Percentiles rank a stretch among this genome's conserved stretches.
Conservation (phyloP, 257 asterid species). For the Leptodermis oblonga region DNA sequence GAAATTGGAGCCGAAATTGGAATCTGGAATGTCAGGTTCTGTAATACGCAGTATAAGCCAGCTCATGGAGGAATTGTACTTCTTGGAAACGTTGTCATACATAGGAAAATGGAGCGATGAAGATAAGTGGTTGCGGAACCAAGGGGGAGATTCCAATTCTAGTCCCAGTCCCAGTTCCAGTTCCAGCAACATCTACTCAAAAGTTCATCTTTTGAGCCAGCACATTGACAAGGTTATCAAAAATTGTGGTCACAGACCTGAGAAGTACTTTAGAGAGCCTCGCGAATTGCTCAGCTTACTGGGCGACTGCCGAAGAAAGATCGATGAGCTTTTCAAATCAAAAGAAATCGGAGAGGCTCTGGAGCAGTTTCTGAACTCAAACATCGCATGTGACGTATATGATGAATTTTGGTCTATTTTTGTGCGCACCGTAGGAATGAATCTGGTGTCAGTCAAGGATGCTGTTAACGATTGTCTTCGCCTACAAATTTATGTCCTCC, state of each 20-base stretch:
- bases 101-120: no score
- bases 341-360: background rate
- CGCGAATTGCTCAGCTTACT: background rate
- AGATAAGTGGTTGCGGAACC: background rate
- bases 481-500: no score
- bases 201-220: no score
- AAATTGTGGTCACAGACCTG: background rate
- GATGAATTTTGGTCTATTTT: background rate
- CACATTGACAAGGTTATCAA: background rate
- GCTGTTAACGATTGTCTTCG: no score
- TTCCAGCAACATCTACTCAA: background rate
- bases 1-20: background rate
- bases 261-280: background rate
- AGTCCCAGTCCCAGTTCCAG: no score
- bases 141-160: no score
- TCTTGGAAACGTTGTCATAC: background rate
- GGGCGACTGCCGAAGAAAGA: background rate
- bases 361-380: background rate
- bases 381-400: background rate
- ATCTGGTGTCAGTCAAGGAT: no score
- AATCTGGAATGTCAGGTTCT: background rate
- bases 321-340: background rate
- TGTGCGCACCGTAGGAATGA: no score
- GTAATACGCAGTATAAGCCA: background rate
- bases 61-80: background rate